Evolutionary conservation across 108 stramenopile species (phyloP), one percentile per base, ranked within the genome.

Genomic region (Parietichytrium sp.): DNA sequence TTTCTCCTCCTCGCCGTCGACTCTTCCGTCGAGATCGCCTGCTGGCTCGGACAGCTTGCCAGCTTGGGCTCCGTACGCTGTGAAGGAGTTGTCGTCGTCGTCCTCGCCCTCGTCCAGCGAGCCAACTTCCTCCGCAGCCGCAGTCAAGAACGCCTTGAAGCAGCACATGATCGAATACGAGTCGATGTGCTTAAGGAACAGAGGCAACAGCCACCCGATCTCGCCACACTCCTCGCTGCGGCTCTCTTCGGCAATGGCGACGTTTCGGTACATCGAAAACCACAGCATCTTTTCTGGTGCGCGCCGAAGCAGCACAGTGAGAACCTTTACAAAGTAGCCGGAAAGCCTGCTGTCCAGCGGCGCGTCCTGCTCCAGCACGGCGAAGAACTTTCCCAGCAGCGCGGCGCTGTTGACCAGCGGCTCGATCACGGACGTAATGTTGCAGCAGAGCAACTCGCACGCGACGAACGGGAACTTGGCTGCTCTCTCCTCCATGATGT

Each of bases 201-300:
- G 36, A n/a, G 61, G 61, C 61, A 72, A 45, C 38, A 72, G 61
- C 61, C 61, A 72, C 38, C 61, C 61, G 20, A 72, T 72, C 8
- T 25, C 33, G 6, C 45, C 33, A 42, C 36, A 45, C 16, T 42
- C 61, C 10, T 72, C 61, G 15, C 45, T 42, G 61, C 61, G 45
- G 1, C 61, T 42, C 16, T 33, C 20, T 6, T 10, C 8, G 13
- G 61, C 36, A 20, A 72, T 72, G 61, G 36, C 61, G 33, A 72
- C 25, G 42, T 72, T 72, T n/a, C 61, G 61, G 61, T 72, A 72
- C 36, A 72, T 72, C 20, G 61, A 72, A 25, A 72, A 72, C 61
- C 61, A 72, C 10, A 72, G 61, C 0, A 72, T 38, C 42, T 72
- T 72, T 45, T 72, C 61, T 42, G 61, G 61, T 6, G 61, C 61